Percentiles rank a stretch among this genome's conserved stretches.
These are phyloP conservation scores for Thelonectria rubi DNA, from an alignment of 2,329 filamentous ascomycete species.

Conservation along the genomic window DNA sequence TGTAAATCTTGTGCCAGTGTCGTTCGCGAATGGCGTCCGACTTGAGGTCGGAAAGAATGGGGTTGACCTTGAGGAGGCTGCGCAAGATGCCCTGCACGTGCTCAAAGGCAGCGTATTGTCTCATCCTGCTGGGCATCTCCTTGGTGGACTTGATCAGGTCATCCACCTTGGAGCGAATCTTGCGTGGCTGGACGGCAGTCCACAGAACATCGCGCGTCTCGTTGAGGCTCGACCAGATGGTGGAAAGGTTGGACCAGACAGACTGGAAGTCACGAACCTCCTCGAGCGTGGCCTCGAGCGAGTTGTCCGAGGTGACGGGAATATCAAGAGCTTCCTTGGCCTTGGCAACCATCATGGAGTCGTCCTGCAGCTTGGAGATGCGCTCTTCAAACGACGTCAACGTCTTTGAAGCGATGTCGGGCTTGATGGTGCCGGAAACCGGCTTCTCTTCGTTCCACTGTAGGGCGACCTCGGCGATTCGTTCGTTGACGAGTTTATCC, in stretches of 20 bases:
- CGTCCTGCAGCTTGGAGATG: conserved; percentile 84
- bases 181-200: conserved; percentile 94
- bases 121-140: conserved; percentile 98
- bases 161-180: conserved; percentile 89
- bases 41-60: conserved; percentile 87
- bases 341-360: conserved; percentile 92
- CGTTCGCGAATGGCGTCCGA: conserved; percentile 96
- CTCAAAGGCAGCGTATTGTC: conserved; percentile 99
- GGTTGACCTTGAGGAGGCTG: conserved; percentile 89
- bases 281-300: conserved; percentile 86
- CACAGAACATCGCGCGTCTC: conserved; percentile 92
- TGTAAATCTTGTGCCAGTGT: conserved; percentile 98
- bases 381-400: conserved; percentile 84
- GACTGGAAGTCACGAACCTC: conserved; percentile 99
- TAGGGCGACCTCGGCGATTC: conserved; percentile 82
- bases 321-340: conserved; percentile 97
- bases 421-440: conserved; percentile 91
- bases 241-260: conserved; percentile 94
- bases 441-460: conserved; percentile 98
- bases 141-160: conserved; percentile 97
- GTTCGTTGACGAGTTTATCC: conserved; percentile 88
- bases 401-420: conserved; percentile 85
- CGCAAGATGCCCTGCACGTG: conserved; percentile 93
- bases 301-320: conserved; percentile 79
- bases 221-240: conserved; percentile 95